Base-by-base conservation (phyloP, 2,329 filamentous ascomycete genomes). In the Ophiostoma sp. region DNA sequence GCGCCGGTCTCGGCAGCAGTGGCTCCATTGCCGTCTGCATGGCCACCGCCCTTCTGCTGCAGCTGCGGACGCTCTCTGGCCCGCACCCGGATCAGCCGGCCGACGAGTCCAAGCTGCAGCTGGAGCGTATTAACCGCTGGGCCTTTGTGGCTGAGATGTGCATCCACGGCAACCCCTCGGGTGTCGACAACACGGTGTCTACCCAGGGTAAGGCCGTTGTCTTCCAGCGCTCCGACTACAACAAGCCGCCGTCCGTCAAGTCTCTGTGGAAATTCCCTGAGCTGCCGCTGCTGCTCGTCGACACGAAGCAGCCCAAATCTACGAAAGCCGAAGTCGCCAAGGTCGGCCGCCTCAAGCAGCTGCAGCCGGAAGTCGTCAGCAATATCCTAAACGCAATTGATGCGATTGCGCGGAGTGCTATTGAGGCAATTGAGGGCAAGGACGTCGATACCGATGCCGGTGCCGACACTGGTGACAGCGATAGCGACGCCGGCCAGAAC, bases 81-180 rank as follows among this genome's bases (percentile, higher is more conserved):
- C 96, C 96, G 0, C 95, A 98, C 80, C 93, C 93, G 0, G 95
- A 98, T 78, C 95, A 98, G 81, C 93, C 94, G 3, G 83, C 90
- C 0, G 91, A 94, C 72, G 96, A 99, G 83, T 93, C 93, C n/a
- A 90, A 93, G 74, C 83, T 94, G 59, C 95, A 99, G 80, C 88
- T 98, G 39, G 95, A 98, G 83, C 90, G 95, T 76, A 98, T 99
- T 83, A 99, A 99, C 82, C 89, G 93, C 75, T 99, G 97, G 96
- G 95, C 96, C 0, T 98, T 98, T 82, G 96, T 99, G 0, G 92
- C 92, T 31, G 96, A 99, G 82, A 92, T 98, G 90, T 96, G 94
- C 82, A 98, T 98, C 76, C 96, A 99, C 80, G 96, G 95, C 50
- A 98, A 97, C 79, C 96, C 96, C 0, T 97, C 94, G 0, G 96